Evolutionary conservation across 176 grass and related monocot species (phyloP), one percentile per base, ranked within the genome.

Genomic region (Echinochloa phyllopogon): DNA sequence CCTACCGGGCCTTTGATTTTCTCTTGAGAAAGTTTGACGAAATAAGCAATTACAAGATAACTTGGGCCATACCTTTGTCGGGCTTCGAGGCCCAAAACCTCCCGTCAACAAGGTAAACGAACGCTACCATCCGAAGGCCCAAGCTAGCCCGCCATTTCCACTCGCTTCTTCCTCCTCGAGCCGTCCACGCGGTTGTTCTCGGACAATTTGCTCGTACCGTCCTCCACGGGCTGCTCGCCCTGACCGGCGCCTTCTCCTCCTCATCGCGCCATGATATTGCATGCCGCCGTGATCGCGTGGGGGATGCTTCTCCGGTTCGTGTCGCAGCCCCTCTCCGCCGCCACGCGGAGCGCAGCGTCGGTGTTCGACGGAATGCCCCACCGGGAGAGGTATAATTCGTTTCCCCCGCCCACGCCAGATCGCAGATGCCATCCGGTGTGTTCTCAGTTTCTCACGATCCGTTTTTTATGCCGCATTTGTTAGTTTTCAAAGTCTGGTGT

Each of bases 351-450:
- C 29, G 15, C 15, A 2, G n/a, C 1, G 24, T 21, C 0, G 25
- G 4, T 86, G 83, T 21, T 90, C 72, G 88, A 86, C 65, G 84
- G 8, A 72, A 82, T 86, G 79, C 73, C 75, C 62, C 65, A 5
- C 44, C 45, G 20, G 43, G 18, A 57, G 72, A 82, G 88, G 83
- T 89, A 80, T 6, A 21, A 6, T 1, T 6, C 41, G 29, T 65
- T 37, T 0, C 24, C 23, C 61, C n/a, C 44, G 8, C 29, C 17
- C 29, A 8, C 25, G 14, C 47, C 52, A 10, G 8, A 74, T 20
- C 11, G 29, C 61, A 70, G 63, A 33, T 42, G 64, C 40, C 21
- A 7, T 37, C 1, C 16, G 6, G 17, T 10, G 48, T 20, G 16
- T 18, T 27, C 15, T 64, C 41, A 6, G 29, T 10, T 63, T 11